Conservation (phyloP, 116 monocot species). For the Zostera marina region DNA sequence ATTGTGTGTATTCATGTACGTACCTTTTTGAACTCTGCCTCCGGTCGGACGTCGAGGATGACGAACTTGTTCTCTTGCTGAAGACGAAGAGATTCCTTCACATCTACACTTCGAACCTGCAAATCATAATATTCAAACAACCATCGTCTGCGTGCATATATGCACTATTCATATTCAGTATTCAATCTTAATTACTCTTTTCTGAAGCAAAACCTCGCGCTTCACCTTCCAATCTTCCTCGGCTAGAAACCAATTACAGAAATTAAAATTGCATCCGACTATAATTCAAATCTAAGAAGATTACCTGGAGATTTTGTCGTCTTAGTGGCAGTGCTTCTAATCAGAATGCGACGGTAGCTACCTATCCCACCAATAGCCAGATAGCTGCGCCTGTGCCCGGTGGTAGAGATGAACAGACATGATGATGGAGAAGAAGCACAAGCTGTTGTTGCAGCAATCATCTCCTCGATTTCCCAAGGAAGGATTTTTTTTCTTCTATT, state of each 20-base stretch:
- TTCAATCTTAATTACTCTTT: slow-evolving; percentile 35
- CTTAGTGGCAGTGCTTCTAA: slow-evolving; percentile 55
- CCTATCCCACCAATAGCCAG: not conserved
- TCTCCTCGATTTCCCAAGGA: not conserved
- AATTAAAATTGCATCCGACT: too few species aligned
- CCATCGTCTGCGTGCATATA: not conserved
- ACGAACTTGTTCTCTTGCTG: slow-evolving; percentile 93
- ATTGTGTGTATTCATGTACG: slow-evolving; percentile 23
- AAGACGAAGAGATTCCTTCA: slow-evolving; percentile 91
- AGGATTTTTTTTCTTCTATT: too few species aligned
- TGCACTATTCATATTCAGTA: not conserved
- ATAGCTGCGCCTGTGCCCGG: not conserved
- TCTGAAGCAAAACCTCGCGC: slow-evolving; percentile 60
- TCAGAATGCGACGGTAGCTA: not conserved
- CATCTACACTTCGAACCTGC: slow-evolving; percentile 89
- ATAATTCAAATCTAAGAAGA: too few species aligned
- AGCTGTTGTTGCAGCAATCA: slow-evolving; percentile 10
- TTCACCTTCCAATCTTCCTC: slow-evolving; percentile 90
- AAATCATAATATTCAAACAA: not conserved
- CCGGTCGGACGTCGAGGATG: slow-evolving; percentile 89
- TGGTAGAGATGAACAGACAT: not conserved
- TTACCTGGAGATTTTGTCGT: slow-evolving; percentile 54
- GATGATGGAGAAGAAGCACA: not conserved
- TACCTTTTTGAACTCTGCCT: slow-evolving; percentile 82
- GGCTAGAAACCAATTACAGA: slow-evolving; percentile 14